phyloP scores from a whole-genome alignment of 305 asterid genomes.

The Fraxinus dipetala region DNA sequence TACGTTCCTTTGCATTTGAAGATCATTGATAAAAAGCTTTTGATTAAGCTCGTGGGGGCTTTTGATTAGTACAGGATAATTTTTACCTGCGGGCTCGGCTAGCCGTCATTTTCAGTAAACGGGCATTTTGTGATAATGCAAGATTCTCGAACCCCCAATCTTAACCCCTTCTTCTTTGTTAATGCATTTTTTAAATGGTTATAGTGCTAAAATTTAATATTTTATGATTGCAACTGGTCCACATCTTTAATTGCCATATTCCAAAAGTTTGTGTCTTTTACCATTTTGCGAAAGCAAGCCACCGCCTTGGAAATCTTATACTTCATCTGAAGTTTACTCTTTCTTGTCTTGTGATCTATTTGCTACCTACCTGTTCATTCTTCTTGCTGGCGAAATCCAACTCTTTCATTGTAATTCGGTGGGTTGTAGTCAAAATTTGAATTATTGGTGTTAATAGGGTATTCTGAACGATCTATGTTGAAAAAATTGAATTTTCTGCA shows the following conservation, averaged over 20 bases:
- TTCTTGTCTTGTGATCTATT: conserved; percentile 6
- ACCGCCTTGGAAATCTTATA: conserved; percentile 30
- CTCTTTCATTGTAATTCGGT: not conserved
- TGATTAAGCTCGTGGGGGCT: conserved; percentile 45
- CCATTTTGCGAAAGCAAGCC: conserved; percentile 36
- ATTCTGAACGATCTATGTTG: not conserved
- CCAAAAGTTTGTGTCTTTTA: conserved; percentile 19
- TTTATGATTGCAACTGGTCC: conserved; percentile 40
- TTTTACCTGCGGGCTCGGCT: conserved; percentile 29
- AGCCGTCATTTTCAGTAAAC: conserved; percentile 35
- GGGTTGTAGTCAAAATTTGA: not conserved
- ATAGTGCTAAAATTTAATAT: not conserved
- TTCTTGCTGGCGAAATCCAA: not conserved
- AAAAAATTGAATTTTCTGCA: not conserved
- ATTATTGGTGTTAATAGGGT: not conserved
- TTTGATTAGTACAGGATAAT: conserved; percentile 26
- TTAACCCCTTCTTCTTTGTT: conserved; percentile 27
- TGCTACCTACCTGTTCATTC: not conserved
- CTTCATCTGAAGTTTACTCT: conserved; percentile 19
- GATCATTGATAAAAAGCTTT: conserved; percentile 27
- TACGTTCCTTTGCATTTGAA: conserved; percentile 18
- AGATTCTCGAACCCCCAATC: conserved; percentile 56
- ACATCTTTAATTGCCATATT: conserved; percentile 33
- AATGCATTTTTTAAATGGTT: conserved; percentile 2
- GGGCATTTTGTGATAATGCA: conserved; percentile 56